Evolutionary conservation across 306 rosid genomes (phyloP).

Genomic region (Dryas alaskensis): DNA sequence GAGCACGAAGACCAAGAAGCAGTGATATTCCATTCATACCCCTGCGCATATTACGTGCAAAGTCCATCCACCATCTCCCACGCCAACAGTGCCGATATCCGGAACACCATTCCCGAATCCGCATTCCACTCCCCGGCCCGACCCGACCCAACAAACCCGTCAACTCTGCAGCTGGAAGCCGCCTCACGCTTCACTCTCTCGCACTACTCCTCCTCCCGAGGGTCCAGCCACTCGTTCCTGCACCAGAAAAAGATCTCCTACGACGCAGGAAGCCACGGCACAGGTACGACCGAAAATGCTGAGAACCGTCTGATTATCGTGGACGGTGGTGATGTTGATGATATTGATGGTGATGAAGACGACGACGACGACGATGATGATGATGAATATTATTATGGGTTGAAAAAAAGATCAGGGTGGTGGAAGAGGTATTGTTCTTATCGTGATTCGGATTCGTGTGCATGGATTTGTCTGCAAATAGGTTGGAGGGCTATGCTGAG

Average conservation of each 20-base stretch:
- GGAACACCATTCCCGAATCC: constrained; percentile 50
- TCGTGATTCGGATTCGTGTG: constrained; percentile 48
- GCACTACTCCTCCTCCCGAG: constrained; percentile 62
- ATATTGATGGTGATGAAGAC: not conserved
- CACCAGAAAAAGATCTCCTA: constrained; percentile 62
- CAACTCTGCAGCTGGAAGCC: constrained; percentile 22
- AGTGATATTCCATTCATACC: constrained; percentile 46
- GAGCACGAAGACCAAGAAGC: constrained; percentile 59
- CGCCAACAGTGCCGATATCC: constrained; percentile 48
- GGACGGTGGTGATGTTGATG: not conserved
- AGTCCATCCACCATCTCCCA: constrained; percentile 84
- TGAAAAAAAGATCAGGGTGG: constrained; percentile 30
- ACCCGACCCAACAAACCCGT: constrained; percentile 19
- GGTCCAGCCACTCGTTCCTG: constrained; percentile 59
- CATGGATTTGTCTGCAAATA: constrained; percentile 78
- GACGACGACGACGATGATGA: constrained; percentile 1
- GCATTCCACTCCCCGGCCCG: constrained; percentile 42
- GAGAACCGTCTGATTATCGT: constrained; percentile 36
- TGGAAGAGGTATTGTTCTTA: constrained; percentile 65
- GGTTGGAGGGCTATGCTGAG: constrained; percentile 69
- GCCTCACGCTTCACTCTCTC: constrained; percentile 48
- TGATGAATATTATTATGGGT: constrained; percentile 35
- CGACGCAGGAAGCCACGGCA: constrained; percentile 49
- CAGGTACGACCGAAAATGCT: constrained; percentile 32
- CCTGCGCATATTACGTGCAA: constrained; percentile 69